Evolutionary conservation across 768 basidiomycete species (phyloP), one percentile per base, ranked within the genome.

Genomic region (Boletus reticuloceps): DNA sequence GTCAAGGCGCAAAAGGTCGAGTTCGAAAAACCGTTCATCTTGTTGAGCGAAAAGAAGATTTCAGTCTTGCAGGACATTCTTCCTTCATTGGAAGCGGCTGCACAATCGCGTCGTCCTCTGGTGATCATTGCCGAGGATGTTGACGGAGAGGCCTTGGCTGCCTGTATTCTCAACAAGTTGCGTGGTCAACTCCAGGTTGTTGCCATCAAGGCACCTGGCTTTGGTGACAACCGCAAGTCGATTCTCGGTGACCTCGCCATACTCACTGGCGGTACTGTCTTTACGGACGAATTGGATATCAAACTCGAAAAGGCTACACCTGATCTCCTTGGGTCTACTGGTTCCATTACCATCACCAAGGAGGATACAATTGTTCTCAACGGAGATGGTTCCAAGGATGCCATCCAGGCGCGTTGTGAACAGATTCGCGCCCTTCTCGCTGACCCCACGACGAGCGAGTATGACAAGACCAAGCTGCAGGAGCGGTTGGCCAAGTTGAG

Each of bases 221-320:
- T 99, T 71, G 96, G 96, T 66, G 96, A 98, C 77, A 99, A 98
- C 84, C 89, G 96, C 76, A 99, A 98, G 79, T 91, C 88, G 52
- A 91, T 98, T 76, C 89, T 98, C 51, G 96, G 96, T 55, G 95
- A 98, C 68, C 82, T 98, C 48, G 94, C 93, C 51, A 97, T 98
- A 76, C 86, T 98, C 62, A 98, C 96, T 5, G 96, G 96, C 49
- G 94, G 96, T 58, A 95, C 93, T 50, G 96, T 99, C 74, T 98
- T 98, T 81, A 92, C 93, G 39, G 95, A 85, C 63, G 92, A 94
- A 69, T 85, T 99, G 58, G 96, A 98, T 75, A 91, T 98, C 78
- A 98, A 98, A 13, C 53, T 54, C 9, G 53, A 54, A 22, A 54
- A 48, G 19, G 47, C 47, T 12, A 93, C 91, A 1, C 74, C 82